phyloP scores from a whole-genome alignment of 345 rosid genomes.

The Populus deltoides region DNA sequence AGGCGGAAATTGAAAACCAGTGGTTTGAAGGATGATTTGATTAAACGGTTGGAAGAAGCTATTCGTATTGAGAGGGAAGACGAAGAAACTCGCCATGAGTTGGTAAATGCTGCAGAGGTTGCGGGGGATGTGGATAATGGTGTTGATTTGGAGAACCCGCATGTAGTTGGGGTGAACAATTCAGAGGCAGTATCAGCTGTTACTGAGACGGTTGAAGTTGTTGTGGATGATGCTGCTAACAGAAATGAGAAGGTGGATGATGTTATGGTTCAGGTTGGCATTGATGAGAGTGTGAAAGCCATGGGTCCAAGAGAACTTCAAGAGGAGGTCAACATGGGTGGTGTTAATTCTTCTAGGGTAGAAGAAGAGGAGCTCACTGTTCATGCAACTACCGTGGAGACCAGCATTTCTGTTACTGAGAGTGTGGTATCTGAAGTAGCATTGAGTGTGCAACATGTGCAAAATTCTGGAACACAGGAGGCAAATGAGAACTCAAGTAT shows the following conservation, averaged over 20 bases:
- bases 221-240: constrained; percentile 5
- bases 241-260: constrained; percentile 37
- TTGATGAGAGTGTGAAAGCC: constrained; percentile 35
- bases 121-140: constrained; percentile 37
- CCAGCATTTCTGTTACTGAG: constrained; percentile 25
- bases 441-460: constrained; percentile 33
- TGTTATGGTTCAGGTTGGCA: constrained; percentile 40
- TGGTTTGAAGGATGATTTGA: constrained; percentile 88
- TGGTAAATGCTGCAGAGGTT: constrained; percentile 33
- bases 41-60: constrained; percentile 77
- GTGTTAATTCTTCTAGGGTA: constrained; percentile 11
- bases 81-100: constrained; percentile 39
- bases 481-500: constrained; percentile 27
- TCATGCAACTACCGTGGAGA: constrained; percentile 18
- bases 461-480: constrained; percentile 26
- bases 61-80: constrained; percentile 61
- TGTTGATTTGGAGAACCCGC: constrained; percentile 16
- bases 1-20: constrained; percentile 55
- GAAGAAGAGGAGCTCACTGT: constrained; percentile 30
- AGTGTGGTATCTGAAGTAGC: constrained; percentile 33
- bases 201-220: constrained; percentile 25
- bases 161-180: constrained; percentile 15
- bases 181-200: constrained; percentile 24
- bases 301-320: constrained; percentile 21
- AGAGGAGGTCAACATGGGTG: constrained; percentile 17